Base-by-base conservation (phyloP, 352 stramenopile genomes). In the Phytophthora cactorum region DNA sequence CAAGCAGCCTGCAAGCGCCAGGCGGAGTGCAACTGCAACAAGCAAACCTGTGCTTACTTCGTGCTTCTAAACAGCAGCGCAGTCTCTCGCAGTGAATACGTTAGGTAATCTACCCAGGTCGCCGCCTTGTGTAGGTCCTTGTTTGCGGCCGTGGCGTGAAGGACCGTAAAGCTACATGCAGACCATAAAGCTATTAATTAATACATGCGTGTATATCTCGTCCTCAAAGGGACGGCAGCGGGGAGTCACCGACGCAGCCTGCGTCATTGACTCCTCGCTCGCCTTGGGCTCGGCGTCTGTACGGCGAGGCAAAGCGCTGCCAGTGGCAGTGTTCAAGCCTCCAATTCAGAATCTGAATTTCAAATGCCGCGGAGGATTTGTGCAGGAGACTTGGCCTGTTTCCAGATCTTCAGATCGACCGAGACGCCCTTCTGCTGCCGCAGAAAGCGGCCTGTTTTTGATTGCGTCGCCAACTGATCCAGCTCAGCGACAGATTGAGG, bases 11-110 rank as follows among this genome's bases (percentile, higher is more conserved):
- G 39, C 41, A n/a, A 52, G 54, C 34, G 44, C 45, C 34, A 59
- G 50, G 29, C 47, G 15, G 11, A 29, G 6, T 41, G 27, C 49
- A 60, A 59, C 38, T 59, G 59, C 47, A 56, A 55, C 49, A 32
- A 50, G 63, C 49, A 70, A 70, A 11, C 63, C 27, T 8, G 52
- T 39, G 64, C 41, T 67, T 72, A 44, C 64, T 68, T 70, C 66
- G n/a, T 47, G 29, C 45, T 45, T 27, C 29, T 57, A 29, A 62
- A 62, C 31, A 32, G 32, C 14, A 56, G 62, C 34, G 29, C 45
- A 36, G 55, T 68, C 56, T 71, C 45, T 66, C 49, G 32, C 39
- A 53, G 17, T 6, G 5, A 4, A 6, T 10, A n/a, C 52, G 66
- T 73, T 62, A 66, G 41, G 66, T 74, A 74, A 67, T 44, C 38